These are phyloP conservation scores for Russula earlei DNA, from an alignment of 768 basidiomycete species.

Conservation along the genomic window DNA sequence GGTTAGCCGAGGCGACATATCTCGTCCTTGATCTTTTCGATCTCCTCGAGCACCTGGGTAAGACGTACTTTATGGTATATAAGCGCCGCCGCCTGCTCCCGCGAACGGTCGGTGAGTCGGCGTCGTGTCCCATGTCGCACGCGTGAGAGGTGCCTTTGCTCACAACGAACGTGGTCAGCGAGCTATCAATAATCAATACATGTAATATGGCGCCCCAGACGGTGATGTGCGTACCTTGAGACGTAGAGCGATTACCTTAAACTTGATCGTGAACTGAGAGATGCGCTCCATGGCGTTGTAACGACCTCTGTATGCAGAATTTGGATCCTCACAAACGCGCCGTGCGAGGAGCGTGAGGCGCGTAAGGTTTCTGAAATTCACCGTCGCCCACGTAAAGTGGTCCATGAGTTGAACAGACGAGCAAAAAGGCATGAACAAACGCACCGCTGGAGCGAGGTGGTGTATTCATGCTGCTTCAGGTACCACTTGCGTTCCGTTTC, in stretches of 20 bases:
- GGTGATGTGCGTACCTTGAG: conserved; percentile 6
- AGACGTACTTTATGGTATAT: conserved; percentile 1
- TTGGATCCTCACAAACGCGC: conserved; percentile 13
- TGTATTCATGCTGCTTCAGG: conserved; percentile 16
- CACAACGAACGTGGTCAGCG: conserved; percentile 6
- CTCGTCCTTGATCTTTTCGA: conserved; percentile 1
- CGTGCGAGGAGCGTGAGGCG: conserved; percentile 11
- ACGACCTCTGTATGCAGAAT: conserved; percentile 6
- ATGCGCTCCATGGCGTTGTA: conserved; percentile 7
- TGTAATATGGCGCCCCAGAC: not conserved
- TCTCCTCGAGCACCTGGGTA: not conserved
- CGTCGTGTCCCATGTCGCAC: conserved; percentile 7
- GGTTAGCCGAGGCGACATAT: not conserved
- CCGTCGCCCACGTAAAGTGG: not conserved
- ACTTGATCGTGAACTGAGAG: conserved; percentile 11
- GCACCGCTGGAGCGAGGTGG: conserved; percentile 12
- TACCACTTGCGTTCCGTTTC: conserved; percentile 11
- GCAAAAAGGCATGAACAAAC: not conserved
- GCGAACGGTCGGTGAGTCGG: not conserved
- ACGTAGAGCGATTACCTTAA: conserved; percentile 8
- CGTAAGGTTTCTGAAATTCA: conserved; percentile 5
- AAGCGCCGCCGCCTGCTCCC: conserved; percentile 7
- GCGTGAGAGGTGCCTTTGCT: conserved; percentile 12
- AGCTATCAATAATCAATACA: not conserved
- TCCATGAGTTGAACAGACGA: not conserved